phyloP scores from a whole-genome alignment of 2,329 filamentous ascomycete species.

The Exophiala dermatitidis region DNA sequence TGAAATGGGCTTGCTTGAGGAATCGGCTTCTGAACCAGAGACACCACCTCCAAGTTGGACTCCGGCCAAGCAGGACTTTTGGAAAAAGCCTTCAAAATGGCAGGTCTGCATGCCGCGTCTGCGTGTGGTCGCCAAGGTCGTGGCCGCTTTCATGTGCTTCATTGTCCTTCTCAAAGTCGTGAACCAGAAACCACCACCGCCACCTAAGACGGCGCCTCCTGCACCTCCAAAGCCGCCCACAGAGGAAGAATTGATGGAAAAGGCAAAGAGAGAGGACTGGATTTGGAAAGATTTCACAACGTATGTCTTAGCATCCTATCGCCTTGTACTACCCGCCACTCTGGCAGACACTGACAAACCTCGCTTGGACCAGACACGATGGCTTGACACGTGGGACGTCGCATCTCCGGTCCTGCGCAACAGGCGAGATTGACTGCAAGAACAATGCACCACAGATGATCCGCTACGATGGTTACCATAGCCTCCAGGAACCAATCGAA shows the following conservation, averaged over 20 bases:
- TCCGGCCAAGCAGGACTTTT: constrained; percentile 25
- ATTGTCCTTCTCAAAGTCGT: constrained; percentile 22
- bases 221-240: constrained; percentile 11
- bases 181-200: constrained; percentile 14
- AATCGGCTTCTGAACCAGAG: constrained; percentile 20
- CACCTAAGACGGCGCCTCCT: constrained; percentile 4
- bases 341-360: background rate
- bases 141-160: constrained; percentile 17
- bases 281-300: constrained; percentile 26
- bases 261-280: constrained; percentile 25
- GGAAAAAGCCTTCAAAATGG: constrained; percentile 28
- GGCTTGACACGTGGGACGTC: constrained; percentile 25
- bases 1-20: constrained; percentile 26
- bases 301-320: constrained; percentile 13
- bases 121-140: constrained; percentile 21
- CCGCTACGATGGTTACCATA: constrained; percentile 26
- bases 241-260: constrained; percentile 22
- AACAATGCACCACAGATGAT: constrained; percentile 22
- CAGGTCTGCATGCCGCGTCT: constrained; percentile 28
- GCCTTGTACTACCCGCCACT: background rate
- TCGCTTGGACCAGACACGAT: constrained; percentile 18
- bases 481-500: constrained; percentile 20
- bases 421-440: constrained; percentile 24
- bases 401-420: constrained; percentile 21
- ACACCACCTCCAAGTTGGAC: constrained; percentile 26